Evolutionary conservation across 257 asterid species (phyloP).

Genomic region (Oldenlandia corymbosa): DNA sequence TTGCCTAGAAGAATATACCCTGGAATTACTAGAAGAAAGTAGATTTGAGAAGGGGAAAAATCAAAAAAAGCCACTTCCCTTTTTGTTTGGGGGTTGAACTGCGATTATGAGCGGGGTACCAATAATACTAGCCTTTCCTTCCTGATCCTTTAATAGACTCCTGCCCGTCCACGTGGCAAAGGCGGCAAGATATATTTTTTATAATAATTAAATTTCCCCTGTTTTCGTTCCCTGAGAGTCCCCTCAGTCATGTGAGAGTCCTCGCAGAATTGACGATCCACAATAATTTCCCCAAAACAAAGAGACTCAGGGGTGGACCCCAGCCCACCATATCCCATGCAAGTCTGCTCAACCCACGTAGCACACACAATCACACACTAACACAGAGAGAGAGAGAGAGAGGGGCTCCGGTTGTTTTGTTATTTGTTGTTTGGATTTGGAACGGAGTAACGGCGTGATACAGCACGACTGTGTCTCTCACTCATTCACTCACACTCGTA

Average conservation of each 20-base stretch:
- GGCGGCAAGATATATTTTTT: no score
- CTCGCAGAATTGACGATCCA: neutral
- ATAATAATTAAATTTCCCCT: no score
- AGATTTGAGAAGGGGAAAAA: no score
- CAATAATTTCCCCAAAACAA: neutral
- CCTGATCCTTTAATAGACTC: constrained; percentile 20
- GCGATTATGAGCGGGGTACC: no score
- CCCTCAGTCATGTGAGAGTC: neutral
- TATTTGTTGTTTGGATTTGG: neutral
- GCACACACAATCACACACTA: neutral
- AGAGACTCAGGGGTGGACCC: constrained; percentile 7
- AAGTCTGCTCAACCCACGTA: constrained; percentile 12
- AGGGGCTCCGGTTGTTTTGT: neutral
- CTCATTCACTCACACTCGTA: neutral
- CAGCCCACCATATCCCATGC: constrained; percentile 13
- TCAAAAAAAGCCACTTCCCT: no score
- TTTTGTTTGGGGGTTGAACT: no score
- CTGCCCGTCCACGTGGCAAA: constrained; percentile 4
- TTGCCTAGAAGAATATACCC: no score
- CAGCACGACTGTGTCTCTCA: neutral
- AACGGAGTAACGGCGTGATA: neutral
- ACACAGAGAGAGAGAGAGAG: no score
- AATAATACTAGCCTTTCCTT: constrained; percentile 17
- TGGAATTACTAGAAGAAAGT: no score
- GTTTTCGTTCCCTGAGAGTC: neutral